Evolutionary conservation across 352 stramenopile species (phyloP).

Genomic region (Thalassiosira livingstoniorum): DNA sequence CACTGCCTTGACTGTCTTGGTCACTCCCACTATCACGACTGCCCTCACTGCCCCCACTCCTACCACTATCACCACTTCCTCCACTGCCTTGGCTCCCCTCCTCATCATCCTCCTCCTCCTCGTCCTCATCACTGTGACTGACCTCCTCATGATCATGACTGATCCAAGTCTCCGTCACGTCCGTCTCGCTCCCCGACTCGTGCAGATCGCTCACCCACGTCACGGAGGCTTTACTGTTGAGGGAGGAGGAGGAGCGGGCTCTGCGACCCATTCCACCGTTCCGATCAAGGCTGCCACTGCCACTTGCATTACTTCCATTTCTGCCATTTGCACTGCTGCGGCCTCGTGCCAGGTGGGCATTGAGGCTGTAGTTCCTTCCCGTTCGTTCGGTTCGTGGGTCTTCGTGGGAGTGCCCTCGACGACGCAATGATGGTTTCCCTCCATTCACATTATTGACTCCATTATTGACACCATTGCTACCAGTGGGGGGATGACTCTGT

Average conservation of each 20-base stretch:
- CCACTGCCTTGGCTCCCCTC: neutral
- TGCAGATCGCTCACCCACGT: neutral
- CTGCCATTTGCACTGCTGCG: too few species aligned
- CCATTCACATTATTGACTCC: neutral
- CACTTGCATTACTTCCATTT: neutral
- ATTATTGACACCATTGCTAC: neutral
- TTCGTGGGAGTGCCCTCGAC: neutral
- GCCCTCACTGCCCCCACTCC: neutral
- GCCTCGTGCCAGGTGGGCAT: too few species aligned
- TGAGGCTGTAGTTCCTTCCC: too few species aligned
- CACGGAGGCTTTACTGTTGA: neutral
- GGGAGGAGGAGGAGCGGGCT: neutral
- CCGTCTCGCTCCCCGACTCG: neutral
- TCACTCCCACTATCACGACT: neutral
- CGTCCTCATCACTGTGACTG: neutral
- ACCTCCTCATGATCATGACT: neutral
- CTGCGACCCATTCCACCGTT: neutral
- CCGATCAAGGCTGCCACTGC: neutral
- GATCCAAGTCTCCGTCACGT: slow-evolving; percentile 1
- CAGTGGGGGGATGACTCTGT: neutral
- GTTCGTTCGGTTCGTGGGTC: too few species aligned
- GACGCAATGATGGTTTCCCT: neutral
- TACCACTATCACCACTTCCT: neutral
- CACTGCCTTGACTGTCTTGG: neutral
- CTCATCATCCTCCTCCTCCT: neutral